Percentiles rank a stretch among this genome's conserved stretches.
Evolutionary conservation across 2,329 filamentous ascomycete species (phyloP).

Genomic region (Harringtonia aguacate): DNA sequence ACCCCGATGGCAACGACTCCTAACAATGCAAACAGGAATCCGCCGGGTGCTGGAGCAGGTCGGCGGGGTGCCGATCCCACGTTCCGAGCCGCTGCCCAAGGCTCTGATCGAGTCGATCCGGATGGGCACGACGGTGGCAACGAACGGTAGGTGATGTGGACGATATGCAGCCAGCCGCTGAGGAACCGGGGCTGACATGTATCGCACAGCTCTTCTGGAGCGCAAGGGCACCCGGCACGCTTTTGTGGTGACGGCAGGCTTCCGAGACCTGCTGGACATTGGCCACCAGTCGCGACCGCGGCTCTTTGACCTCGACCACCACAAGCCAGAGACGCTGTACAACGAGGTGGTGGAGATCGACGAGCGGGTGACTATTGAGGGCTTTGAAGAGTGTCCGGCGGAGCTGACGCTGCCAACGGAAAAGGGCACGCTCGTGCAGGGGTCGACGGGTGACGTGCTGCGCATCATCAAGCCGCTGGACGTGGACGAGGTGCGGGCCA

Average conservation of each 20-base stretch:
- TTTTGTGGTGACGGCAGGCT: slow-evolving; percentile 79
- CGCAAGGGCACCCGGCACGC: slow-evolving; percentile 83
- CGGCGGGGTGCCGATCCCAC: slow-evolving; percentile 7
- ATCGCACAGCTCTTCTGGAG: slow-evolving; percentile 70
- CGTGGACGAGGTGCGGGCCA: slow-evolving; percentile 17
- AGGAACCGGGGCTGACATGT: slow-evolving; percentile 91
- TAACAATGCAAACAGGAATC: too few relatives aligned
- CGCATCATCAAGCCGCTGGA: slow-evolving; percentile 17
- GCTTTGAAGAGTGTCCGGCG: slow-evolving; percentile 68
- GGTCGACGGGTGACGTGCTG: slow-evolving; percentile 20
- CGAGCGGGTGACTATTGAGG: slow-evolving; percentile 80
- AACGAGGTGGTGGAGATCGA: slow-evolving; percentile 74
- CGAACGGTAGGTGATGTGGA: slow-evolving; percentile 53
- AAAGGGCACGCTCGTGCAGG: slow-evolving; percentile 23
- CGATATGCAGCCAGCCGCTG: too few relatives aligned
- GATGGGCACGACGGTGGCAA: slow-evolving; percentile 92
- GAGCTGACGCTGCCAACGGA: slow-evolving; percentile 28
- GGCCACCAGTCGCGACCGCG: slow-evolving; percentile 82
- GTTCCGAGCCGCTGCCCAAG: slow-evolving; percentile 31
- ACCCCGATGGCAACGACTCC: too few relatives aligned
- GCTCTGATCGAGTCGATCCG: slow-evolving; percentile 26
- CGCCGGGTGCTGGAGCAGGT: slow-evolving; percentile 3
- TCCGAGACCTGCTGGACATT: slow-evolving; percentile 77
- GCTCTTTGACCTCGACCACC: slow-evolving; percentile 86
- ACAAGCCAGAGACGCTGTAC: slow-evolving; percentile 78